Base-by-base conservation (phyloP, 2,329 filamentous ascomycete genomes). In the Monilinia laxa region DNA sequence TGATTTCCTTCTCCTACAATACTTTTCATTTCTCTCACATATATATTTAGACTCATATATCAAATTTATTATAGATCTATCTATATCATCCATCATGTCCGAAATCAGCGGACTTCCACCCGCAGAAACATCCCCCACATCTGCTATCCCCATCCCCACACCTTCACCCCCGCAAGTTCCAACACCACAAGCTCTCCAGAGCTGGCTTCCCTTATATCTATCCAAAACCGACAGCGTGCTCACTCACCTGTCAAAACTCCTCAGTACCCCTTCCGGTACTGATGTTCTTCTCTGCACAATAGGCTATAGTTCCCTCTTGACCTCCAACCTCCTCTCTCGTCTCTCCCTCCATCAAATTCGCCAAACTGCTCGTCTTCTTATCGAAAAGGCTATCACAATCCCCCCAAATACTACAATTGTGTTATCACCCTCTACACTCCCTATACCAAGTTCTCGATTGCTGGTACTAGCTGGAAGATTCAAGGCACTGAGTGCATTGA, bases 221-320 rank as follows among this genome's bases (percentile, higher is more conserved):
- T 64, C 66, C 25, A 74, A 74, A 67, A 74, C 73, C 35, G 75
- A 77, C 62, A 58, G 49, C 12, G 70, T 66, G 75, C 77, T 88
- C 69, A 75, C 81, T 35, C 83, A 83, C 76, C 81, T 88, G 59
- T 79, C 83, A 74, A 87, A 87, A 71, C 85, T 90, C 75, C 81
- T 92, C 72, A 84, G 86, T 70, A 90, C 88, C 12, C 86, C 90
- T 55, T 78, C 83, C 47, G 90, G 90, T 74, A 86, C 89, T 76
- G 90, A 93, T 79, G 84, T 85, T 59, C 81, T 88, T 69, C 86
- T 93, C 72, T 84, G 89, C 70, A 85, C 89, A 71, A 76, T 88
- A 69, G 86, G 88, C 79, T 94, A 93, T 80, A 79, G 82, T 68
- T 83, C 88, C 65, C 87, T 85, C 68, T 78, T 88, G 65, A 74